Evolutionary conservation across 345 rosid species (phyloP).

Genomic region (Heritiera fomes): DNA sequence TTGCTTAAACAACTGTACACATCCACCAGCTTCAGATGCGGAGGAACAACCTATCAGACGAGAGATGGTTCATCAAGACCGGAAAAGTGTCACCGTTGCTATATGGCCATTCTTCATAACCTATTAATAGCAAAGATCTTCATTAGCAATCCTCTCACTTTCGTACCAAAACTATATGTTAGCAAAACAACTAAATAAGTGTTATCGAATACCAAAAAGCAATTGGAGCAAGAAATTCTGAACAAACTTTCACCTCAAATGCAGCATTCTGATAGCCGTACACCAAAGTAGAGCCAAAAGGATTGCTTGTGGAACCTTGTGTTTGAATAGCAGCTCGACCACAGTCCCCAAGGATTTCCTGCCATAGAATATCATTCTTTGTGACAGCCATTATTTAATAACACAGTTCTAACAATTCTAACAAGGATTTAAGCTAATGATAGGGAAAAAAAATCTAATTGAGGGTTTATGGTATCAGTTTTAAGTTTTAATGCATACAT

Average conservation of each 20-base stretch:
- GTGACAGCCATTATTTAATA: constrained; percentile 1
- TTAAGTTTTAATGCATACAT: neutral
- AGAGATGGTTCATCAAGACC: constrained; percentile 49
- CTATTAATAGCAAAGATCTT: constrained; percentile 42
- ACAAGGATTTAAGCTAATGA: neutral
- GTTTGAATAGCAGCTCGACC: constrained; percentile 99
- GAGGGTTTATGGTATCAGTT: neutral
- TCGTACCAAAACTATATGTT: too few relatives aligned
- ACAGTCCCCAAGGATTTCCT: constrained; percentile 96
- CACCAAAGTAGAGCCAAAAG: constrained; percentile 93
- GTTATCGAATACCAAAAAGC: neutral
- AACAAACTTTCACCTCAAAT: constrained; percentile 64
- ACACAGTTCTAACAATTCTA: neutral
- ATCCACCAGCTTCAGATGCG: constrained; percentile 9
- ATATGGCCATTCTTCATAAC: constrained; percentile 96
- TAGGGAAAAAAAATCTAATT: neutral
- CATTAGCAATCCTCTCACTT: constrained; percentile 15
- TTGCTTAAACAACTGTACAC: constrained; percentile 13
- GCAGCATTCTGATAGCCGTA: constrained; percentile 93
- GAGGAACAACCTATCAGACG: constrained; percentile 22
- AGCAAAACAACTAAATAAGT: too few relatives aligned
- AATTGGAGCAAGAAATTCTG: neutral
- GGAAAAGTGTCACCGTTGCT: constrained; percentile 88
- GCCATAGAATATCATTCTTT: neutral
- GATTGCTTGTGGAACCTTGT: constrained; percentile 90